Base-by-base conservation (phyloP, 1,284 basidiomycete genomes). In the Irpex sp. region DNA sequence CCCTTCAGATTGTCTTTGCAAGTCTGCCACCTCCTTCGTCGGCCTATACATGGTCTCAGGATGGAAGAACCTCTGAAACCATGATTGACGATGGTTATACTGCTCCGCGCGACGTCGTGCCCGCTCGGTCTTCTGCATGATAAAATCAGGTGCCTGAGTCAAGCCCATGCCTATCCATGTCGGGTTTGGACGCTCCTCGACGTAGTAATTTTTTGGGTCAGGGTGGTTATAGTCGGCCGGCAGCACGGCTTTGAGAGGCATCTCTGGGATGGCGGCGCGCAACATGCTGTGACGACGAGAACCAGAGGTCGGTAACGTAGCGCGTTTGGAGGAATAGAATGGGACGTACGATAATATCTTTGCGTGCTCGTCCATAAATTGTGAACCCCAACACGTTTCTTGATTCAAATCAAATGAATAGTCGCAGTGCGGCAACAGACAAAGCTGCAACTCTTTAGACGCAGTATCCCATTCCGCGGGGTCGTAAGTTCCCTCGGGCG, bases 391-490 rank as follows among this genome's bases (percentile, higher is more conserved):
- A 17, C 19, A 31, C 5, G 38, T 31, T n/a, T 5, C 3, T 17
- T 59, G 57, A n/a, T 36, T 15, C 11, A 59, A 13, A 38, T 63
- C 62, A 38, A 55, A 63, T 1, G 62, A 59, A 44, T 59, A 59
- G 19, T 63, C 62, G 58, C 51, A 59, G 34, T 63, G 62, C 38
- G 62, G 62, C 38, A 63, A 44, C 5, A 63, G 58, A 49, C 51
- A 63, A 5, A 63, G 13, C 13, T 40, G 26, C 9, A 34, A 17
- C 19, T 11, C 15, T 26, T 31, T 36, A 8, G 54, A 34, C 13
- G 21, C 26, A 17, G 54, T 21, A 8, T 31, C 19, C 54, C 54
- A 56, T 19, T 51, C 49, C 49, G 15, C 17, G 19, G 49, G 17
- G 19, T 51, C 19, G 49, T 51, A 51, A 8, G 11, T 51, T 9